Evolutionary conservation across 345 rosid species (phyloP), one percentile per base, ranked within the genome.

Genomic region (Alliaria petiolata): DNA sequence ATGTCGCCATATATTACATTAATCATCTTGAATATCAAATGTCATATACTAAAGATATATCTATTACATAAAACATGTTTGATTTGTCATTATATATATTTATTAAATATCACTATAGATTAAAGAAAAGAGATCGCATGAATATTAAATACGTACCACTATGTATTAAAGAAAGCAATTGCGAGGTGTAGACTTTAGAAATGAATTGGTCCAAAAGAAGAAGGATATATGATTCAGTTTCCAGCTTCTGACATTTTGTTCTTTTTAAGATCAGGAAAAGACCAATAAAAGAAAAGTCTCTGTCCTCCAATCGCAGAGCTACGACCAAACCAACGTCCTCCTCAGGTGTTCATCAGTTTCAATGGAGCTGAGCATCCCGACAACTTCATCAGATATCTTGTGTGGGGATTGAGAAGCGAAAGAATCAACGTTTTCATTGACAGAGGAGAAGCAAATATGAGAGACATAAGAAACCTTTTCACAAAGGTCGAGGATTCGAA

Each of bases 301-400:
- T 43, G 11, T 3, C 39, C 44, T 64, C 42, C 44, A 26, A 64
- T 64, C 56, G 45, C 33, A 64, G 69, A 33, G 8, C 33, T 31
- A 46, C 17, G 11, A 47, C 56, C 33, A 8, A 46, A 64, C 33
- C 70, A 50, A 25, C 33, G 10, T 38, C 58, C 46, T 22, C 60
- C 31, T 47, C 74, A 62, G 16, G 60, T 69, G 13, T 69, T 76
- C 49, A 16, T 76, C n/a, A 63, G 70, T 56, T 69, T 69, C 59
- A 28, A 72, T 39, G 69, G 75, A 19, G 20, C 36, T 20, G 75
- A 69, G 7, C 6, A 9, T 1, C 49, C 58, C 5, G 47, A 69
- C 10, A 63, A 54, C 19, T 69, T 62, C 39, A 34, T 65, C 19
- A 62, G 14, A 45, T 54, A 76, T 39, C 62, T 63, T 13, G 38